Base-by-base conservation (phyloP, 345 rosid genomes). In the Brassica rapa region DNA sequence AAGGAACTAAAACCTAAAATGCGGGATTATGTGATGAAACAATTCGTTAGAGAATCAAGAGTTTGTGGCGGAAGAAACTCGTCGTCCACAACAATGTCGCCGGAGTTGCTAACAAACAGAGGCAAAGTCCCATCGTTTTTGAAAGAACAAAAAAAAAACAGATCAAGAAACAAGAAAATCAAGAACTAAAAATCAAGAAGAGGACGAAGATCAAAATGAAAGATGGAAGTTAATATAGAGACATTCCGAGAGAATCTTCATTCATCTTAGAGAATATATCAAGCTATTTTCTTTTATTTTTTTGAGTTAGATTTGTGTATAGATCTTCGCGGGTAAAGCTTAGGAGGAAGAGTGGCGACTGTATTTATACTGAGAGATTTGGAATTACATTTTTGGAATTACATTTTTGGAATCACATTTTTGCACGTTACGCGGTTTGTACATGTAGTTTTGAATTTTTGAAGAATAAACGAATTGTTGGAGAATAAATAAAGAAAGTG, bases 31-130 rank as follows among this genome's bases (percentile, higher is more conserved):
- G 62, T 12, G 8, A 3, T 3, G 0, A 37, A 59, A 37, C 49
- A 14, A 19, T 39, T 29, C 23, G 23, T 68, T 68, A 76, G 68
- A 43, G 39, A 68, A 46, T 68, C 51, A 60, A 61, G 69, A 68
- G 16, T 61, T 76, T 76, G 62, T 76, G 80, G 68, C 80, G 80
- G 74, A 76, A 76, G 74, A 76, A 68, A 43, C 79, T 68, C 62
- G 68, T 76, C 16, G 79, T 76, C 73, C 79, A 76, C 33, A 66
- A 66, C 16, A 56, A 59, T 68, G 73, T 76, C 4, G 66, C 73
- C 61, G 49, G 73, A 67, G 62, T 68, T 29, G 49, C 24, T 9
- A 68, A 60, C 33, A 49, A 57, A 60, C 59, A 75, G 5, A 75
- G 19, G 33, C 49, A 67, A 57, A 41, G 43, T 68, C 61, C 51